Base-by-base conservation (phyloP, 495 filamentous ascomycete species). In the Trichoderma erinaceum region DNA sequence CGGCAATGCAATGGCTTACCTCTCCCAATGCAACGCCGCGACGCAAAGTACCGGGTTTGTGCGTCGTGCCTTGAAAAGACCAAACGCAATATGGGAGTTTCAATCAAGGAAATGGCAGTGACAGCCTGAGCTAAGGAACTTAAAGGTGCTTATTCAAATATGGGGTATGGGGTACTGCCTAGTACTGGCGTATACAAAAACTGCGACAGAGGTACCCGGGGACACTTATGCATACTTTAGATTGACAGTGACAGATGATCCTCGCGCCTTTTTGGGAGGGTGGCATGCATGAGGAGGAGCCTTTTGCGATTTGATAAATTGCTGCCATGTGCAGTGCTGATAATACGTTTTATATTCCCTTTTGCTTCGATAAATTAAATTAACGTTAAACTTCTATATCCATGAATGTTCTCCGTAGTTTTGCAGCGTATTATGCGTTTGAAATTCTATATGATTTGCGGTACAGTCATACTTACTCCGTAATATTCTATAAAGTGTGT, bases 41-140 rank as follows among this genome's bases (percentile, higher is more conserved):
- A 16, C 56, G 29, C 25, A 25, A 61, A 21, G 56, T 61, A 61
- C 56, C 56, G 27, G 56, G 56, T 61, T 61, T 32, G 56, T 61
- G 56, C 56, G 23, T 15, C 56, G 56, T 61, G 16, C 56, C 56
- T 61, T 61, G 56, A 18, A 32, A 61, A 18, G 48, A 52, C 16
- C 48, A 52, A 52, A 52, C 48, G n/a, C 48, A 52, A 21, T 21
- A 52, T 52, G 48, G 35, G 48, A 61, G 27, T 61, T 32, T 61
- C 56, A 32, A 29, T 23, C 23, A 61, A 61, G 56, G 8, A 11
- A 61, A 61, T 23, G 11, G 25, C n/a, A 61, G 48, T 52, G 48
- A 61, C 56, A 61, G n/a, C 56, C 56, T 61, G 56, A 61, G 56
- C 56, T 61, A 61, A 21, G 56, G 56, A 27, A 32, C 56, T 61